These are phyloP conservation scores for Buddleja alternifolia DNA, from an alignment of 257 asterid genomes.

Conservation along the genomic window DNA sequence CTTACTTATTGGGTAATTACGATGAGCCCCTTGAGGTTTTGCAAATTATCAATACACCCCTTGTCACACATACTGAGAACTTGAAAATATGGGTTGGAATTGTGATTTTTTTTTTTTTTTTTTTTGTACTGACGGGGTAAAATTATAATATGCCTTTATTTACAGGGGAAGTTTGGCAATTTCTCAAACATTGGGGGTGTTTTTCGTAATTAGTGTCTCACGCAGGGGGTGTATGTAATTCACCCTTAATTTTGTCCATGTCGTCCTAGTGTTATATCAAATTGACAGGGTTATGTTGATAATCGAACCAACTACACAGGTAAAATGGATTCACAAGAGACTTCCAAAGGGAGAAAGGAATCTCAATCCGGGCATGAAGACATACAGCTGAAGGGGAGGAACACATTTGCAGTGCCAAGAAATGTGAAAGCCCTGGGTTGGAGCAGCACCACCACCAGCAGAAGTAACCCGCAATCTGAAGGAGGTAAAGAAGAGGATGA, in stretches of 20 bases:
- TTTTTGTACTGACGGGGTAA: no score
- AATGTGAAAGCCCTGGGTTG: conserved; percentile 69
- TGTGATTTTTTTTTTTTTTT: no score
- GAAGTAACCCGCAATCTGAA: conserved; percentile 38
- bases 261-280: conserved; percentile 1
- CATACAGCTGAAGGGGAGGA: conserved; percentile 64
- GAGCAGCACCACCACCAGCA: conserved; percentile 28
- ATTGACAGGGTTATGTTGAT: conserved; percentile 43
- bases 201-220: no score
- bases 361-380: conserved; percentile 34
- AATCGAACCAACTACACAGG: conserved; percentile 36
- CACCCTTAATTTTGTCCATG: not conserved
- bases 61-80: no score
- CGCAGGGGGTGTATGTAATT: not conserved
- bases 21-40: no score
- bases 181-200: no score
- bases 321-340: conserved; percentile 31
- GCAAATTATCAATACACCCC: no score
- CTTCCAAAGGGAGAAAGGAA: conserved; percentile 39
- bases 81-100: no score
- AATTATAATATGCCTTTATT: no score
- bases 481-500: conserved; percentile 46
- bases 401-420: conserved; percentile 90
- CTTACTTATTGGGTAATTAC: no score
- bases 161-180: no score